A percentile compares a stretch with the other conserved stretches of the same genome.
phyloP scores from a whole-genome alignment of 2,329 filamentous ascomycete species.

The Nothophoma quercina region DNA sequence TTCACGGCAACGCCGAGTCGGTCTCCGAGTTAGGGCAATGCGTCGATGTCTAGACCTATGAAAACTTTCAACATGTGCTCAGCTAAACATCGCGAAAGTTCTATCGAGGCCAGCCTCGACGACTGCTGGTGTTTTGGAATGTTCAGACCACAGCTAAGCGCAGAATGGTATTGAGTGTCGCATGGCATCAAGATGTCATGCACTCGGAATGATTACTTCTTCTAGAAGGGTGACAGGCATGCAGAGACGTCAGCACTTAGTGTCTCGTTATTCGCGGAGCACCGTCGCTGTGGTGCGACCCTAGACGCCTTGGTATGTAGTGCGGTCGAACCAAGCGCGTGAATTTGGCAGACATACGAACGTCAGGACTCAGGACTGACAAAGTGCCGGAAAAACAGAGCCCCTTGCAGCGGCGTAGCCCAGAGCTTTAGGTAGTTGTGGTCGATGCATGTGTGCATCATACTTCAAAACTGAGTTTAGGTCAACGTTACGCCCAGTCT shows the following conservation, averaged over 20 bases:
- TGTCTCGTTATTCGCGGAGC: slow-evolving; percentile 16
- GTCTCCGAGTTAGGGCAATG: slow-evolving; percentile 24
- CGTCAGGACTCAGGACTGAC: background rate
- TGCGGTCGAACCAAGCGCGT: slow-evolving; percentile 12
- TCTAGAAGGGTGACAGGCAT: slow-evolving; percentile 43
- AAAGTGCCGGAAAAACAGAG: background rate
- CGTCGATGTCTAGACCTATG: slow-evolving; percentile 22
- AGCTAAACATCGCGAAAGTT: slow-evolving; percentile 21
- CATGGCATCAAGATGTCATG: slow-evolving; percentile 38
- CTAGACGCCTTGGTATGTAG: slow-evolving; percentile 11
- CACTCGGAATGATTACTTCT: slow-evolving; percentile 24
- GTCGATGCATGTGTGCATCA: slow-evolving; percentile 10
- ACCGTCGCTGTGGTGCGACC: slow-evolving; percentile 37
- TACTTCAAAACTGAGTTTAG: slow-evolving; percentile 12
- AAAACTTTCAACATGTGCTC: slow-evolving; percentile 24
- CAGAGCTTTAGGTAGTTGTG: background rate
- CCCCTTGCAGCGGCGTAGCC: background rate
- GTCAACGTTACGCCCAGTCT: slow-evolving; percentile 32
- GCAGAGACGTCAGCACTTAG: slow-evolving; percentile 31
- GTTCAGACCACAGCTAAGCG: slow-evolving; percentile 7
- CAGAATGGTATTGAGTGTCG: slow-evolving; percentile 35
- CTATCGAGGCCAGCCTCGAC: background rate
- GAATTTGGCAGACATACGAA: background rate
- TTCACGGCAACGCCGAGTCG: slow-evolving; percentile 28
- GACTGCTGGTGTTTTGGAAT: slow-evolving; percentile 11